Base-by-base conservation (phyloP, 805 yeast genomes). In the Wilhelminamyces savonicus region DNA sequence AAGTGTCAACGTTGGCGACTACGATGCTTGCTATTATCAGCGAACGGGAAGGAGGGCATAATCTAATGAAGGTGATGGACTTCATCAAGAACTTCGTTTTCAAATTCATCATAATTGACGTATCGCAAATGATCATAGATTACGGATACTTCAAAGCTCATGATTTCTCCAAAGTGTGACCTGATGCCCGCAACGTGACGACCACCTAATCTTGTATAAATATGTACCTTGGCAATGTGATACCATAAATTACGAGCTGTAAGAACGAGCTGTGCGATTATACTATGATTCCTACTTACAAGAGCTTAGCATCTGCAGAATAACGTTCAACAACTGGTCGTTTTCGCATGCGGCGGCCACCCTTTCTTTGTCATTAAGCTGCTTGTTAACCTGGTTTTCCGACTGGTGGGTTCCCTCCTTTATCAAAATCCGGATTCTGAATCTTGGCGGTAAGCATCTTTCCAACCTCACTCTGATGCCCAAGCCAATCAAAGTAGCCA, bases 271-370 rank as follows among this genome's bases (percentile, higher is more conserved):
- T n/a, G n/a, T n/a, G n/a, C n/a, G n/a, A n/a, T n/a, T n/a, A n/a
- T n/a, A n/a, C n/a, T n/a, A n/a, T n/a, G 8, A 17, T 6, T 8
- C 19, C 19, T 30, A 62, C 43, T 62, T 60, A 48, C 98, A 92
- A 3, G 92, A 81, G 21, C 82, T 70, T 34, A 92, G 68, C 99
- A 92, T 92, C 39, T 82, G 86, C 42, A 87, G 82, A 22, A 92
- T 82, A n/a, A 92, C 99, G 18, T 78, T 71, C 23, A 88, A 61
- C 24, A 92, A 64, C 61, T 92, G 98, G 34, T 83, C 95, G 48
- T 92, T 92, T 50, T 92, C 98, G 56, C 97, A 88, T 0, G 99
- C 99, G 16, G 98, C 98, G 19, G 95, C 94, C 0, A 92, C 97
- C 38, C 99, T 67, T 58, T 92, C 99, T 59, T 92, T 92, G 52